Base-by-base conservation (phyloP, 1,284 basidiomycete species). In the Salmacisia buchloeana region DNA sequence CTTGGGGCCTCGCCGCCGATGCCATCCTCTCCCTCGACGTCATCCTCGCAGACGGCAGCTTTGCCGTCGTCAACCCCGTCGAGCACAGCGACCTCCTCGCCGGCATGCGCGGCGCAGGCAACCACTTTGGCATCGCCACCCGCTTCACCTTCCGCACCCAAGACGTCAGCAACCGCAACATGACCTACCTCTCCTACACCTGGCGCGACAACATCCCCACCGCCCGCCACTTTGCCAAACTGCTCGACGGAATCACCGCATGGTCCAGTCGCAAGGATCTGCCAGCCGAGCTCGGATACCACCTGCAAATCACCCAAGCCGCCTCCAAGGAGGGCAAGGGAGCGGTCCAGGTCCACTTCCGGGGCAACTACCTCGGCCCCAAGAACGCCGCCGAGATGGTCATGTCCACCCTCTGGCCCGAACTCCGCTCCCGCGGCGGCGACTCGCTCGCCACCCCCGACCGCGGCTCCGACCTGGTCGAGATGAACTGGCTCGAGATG, bases 111-210 rank as follows among this genome's bases (percentile, higher is more conserved):
- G 80, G 80, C 3, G 73, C 75, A 33, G 80, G 78, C 2, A 67
- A 73, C n/a, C 75, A 71, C 57, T 80, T 76, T 60, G 80, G 71
- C 58, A 74, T 81, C 63, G 70, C 80, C 38, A 80, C 80, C 18
- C 63, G 70, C 25, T 65, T 77, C 41, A 61, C 64, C 25, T 77
- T 78, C 46, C 58, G 52, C 12, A 67, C 72, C 1, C 58, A 71
- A 68, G 63, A 82, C 75, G 73, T 68, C 1, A 54, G 54, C 29
- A 13, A 43, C 7, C 21, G 6, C n/a, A 70, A 67, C 12, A 56
- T 60, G 41, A 58, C 63, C 21, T 76, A 67, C 21, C 63, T 75
- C 59, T 66, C 72, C 23, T 71, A 68, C 56, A 60, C 61, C 15
- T 76, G 75, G 75, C 60, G 62, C 23, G 35, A 39, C n/a, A 0